A percentile compares a stretch with the other conserved stretches of the same genome.
Evolutionary conservation across 352 stramenopile species (phyloP).

Genomic region (Globisporangium solare): DNA sequence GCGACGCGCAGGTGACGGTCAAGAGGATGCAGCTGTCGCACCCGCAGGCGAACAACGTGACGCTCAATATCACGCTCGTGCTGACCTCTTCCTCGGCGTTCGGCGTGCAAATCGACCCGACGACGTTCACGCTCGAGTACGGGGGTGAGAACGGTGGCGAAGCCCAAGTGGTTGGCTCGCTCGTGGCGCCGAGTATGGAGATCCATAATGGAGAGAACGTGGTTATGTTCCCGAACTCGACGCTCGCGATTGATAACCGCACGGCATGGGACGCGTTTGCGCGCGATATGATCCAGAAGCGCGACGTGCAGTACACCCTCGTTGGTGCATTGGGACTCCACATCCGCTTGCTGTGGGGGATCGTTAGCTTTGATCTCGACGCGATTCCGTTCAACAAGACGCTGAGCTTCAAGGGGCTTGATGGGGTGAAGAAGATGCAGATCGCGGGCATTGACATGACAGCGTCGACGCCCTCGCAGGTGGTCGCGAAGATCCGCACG

Average conservation of each 20-base stretch:
- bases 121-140: conserved; percentile 53
- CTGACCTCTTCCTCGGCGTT: conserved; percentile 53
- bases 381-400: conserved; percentile 46
- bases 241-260: conserved; percentile 47
- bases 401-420: conserved; percentile 57
- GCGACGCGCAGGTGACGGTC: conserved; percentile 55
- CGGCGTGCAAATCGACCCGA: conserved; percentile 33
- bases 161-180: conserved; percentile 32
- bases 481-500: conserved; percentile 70
- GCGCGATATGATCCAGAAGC: conserved; percentile 50
- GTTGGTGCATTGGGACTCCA: conserved; percentile 38
- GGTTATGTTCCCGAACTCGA: conserved; percentile 40
- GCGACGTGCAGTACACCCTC: conserved; percentile 46
- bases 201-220: conserved; percentile 48
- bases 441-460: conserved; percentile 61
- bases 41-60: conserved; percentile 25
- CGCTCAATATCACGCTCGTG: conserved; percentile 44
- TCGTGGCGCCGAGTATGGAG: conserved; percentile 41
- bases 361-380: conserved; percentile 46
- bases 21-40: conserved; percentile 49
- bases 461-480: conserved; percentile 48
- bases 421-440: conserved; percentile 55
- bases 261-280: conserved; percentile 66
- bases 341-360: conserved; percentile 41
- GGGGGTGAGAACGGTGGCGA: not conserved